phyloP scores from a whole-genome alignment of 148 eudicot genomes.

The Silene latifolia region DNA sequence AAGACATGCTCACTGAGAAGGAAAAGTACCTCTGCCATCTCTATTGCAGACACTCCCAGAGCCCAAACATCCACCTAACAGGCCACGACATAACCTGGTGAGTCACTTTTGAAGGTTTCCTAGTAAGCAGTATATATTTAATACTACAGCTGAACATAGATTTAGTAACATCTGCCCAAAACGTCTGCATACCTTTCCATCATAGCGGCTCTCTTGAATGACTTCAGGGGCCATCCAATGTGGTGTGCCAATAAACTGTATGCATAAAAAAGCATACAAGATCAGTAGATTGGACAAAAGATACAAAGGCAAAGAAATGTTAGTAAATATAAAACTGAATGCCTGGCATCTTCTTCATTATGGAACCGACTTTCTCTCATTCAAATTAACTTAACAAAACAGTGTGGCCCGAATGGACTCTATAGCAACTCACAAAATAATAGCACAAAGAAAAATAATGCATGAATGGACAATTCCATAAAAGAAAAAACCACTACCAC shows the following conservation, averaged over 20 bases:
- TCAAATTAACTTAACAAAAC: background rate
- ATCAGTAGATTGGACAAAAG: background rate
- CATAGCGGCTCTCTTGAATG: constrained; percentile 98
- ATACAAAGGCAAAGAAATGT: background rate
- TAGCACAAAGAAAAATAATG: background rate
- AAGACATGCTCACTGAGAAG: background rate
- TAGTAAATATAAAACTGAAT: background rate
- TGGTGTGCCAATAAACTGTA: constrained; percentile 96
- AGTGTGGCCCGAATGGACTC: background rate
- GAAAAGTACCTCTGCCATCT: constrained; percentile 93
- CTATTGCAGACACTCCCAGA: constrained; percentile 97
- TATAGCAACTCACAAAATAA: background rate
- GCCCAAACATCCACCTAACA: constrained; percentile 99
- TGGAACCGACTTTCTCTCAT: background rate
- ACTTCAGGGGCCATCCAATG: constrained; percentile 99
- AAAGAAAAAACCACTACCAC: background rate
- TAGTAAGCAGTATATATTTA: too few species aligned
- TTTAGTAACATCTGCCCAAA: background rate
- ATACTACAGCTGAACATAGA: background rate
- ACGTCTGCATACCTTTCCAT: constrained; percentile 87
- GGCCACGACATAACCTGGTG: constrained; percentile 2
- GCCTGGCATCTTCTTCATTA: too few species aligned
- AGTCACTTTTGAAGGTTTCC: constrained; percentile 9
- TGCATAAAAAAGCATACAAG: constrained; percentile 3
- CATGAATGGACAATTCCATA: background rate